Conservation (phyloP, 805 yeast genomes). For the Cyberlindnera maclurae region DNA sequence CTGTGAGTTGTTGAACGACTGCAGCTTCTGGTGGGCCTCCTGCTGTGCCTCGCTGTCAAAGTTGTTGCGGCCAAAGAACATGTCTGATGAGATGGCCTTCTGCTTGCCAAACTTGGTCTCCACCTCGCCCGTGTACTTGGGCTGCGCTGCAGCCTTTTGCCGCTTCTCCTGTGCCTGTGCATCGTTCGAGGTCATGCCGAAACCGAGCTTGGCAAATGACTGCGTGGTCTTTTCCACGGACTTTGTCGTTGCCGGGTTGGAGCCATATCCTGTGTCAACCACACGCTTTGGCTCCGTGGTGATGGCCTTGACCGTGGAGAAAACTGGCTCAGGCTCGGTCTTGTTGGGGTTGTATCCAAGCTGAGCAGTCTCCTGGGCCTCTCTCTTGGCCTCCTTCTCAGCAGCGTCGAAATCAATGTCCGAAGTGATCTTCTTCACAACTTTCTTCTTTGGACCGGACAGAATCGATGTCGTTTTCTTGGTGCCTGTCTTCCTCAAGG, state of each 20-base stretch:
- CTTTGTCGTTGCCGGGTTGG: slow-evolving; percentile 6
- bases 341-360: slow-evolving; percentile 37
- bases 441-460: slow-evolving; percentile 50
- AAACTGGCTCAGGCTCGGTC: slow-evolving; percentile 7
- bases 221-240: slow-evolving; percentile 47
- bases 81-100: slow-evolving; percentile 94
- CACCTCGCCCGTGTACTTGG: slow-evolving; percentile 67
- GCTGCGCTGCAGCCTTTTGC: slow-evolving; percentile 43
- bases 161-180: slow-evolving; percentile 40
- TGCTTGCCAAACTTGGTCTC: slow-evolving; percentile 76
- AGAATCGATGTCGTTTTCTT: slow-evolving; percentile 38
- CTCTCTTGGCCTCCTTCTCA: slow-evolving; percentile 75
- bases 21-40: slow-evolving; percentile 79
- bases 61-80: slow-evolving; percentile 81
- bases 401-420: slow-evolving; percentile 57
- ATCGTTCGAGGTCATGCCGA: slow-evolving; percentile 75
- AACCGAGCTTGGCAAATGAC: slow-evolving; percentile 75
- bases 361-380: slow-evolving; percentile 54
- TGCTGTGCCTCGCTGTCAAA: slow-evolving; percentile 70
- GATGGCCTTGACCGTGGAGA: slow-evolving; percentile 10
- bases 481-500: slow-evolving; percentile 24
- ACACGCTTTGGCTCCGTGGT: slow-evolving; percentile 17
- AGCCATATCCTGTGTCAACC: slow-evolving; percentile 4
- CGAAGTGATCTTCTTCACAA: slow-evolving; percentile 50
- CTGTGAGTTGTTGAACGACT: slow-evolving; percentile 76